Evolutionary conservation across 2,329 filamentous ascomycete species (phyloP).

Genomic region (Fusarium pilosicola): DNA sequence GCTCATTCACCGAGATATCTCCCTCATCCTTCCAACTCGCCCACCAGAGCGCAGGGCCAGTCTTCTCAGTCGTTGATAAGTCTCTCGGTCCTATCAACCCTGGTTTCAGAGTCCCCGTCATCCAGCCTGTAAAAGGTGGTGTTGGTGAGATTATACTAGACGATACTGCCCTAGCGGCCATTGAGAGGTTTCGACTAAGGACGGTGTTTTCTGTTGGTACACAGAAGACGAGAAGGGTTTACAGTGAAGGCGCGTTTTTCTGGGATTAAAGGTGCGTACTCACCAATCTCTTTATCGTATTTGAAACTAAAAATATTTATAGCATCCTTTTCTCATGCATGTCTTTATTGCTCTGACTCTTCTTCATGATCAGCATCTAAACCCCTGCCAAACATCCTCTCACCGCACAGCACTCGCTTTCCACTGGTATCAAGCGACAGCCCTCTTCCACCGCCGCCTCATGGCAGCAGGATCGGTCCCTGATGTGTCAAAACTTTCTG

Average conservation of each 20-base stretch:
- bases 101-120: slow-evolving; percentile 39
- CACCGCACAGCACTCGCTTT: slow-evolving; percentile 50
- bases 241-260: slow-evolving; percentile 49
- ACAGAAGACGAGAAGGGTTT: slow-evolving; percentile 44
- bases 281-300: neutral
- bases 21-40: slow-evolving; percentile 37
- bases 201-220: slow-evolving; percentile 55
- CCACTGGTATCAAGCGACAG: slow-evolving; percentile 59
- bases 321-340: slow-evolving; percentile 66
- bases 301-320: neutral
- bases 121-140: slow-evolving; percentile 29
- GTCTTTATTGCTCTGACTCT: slow-evolving; percentile 61
- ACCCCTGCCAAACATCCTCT: slow-evolving; percentile 29
- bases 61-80: slow-evolving; percentile 13
- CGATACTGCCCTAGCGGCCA: slow-evolving; percentile 46
- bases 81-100: slow-evolving; percentile 23
- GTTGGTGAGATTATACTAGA: slow-evolving; percentile 46
- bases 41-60: slow-evolving; percentile 19
- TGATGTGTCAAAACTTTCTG: slow-evolving; percentile 43
- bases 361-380: slow-evolving; percentile 62
- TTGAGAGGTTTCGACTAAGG: slow-evolving; percentile 55
- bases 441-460: slow-evolving; percentile 56
- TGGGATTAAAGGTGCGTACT: slow-evolving; percentile 52
- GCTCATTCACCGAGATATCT: slow-evolving; percentile 54
- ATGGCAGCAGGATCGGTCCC: slow-evolving; percentile 46